These are phyloP conservation scores for Penicillium canescens DNA, from an alignment of 495 filamentous ascomycete species.

Conservation along the genomic window DNA sequence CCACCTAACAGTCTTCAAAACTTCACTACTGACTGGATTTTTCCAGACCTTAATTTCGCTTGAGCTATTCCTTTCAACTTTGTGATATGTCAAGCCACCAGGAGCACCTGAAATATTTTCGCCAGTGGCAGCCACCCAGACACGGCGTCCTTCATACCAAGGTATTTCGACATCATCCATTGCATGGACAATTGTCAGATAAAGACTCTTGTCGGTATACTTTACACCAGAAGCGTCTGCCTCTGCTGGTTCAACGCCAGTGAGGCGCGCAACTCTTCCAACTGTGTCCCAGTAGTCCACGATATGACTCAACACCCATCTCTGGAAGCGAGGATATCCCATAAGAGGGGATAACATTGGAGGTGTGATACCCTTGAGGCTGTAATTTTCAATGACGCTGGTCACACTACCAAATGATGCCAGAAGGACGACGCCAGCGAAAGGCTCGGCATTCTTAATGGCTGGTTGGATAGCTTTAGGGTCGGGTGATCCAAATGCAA, in stretches of 20 bases:
- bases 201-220: slow-evolving; percentile 52
- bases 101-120: slow-evolving; percentile 51
- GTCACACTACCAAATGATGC: slow-evolving; percentile 77
- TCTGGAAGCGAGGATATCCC: slow-evolving; percentile 52
- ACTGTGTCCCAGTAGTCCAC: slow-evolving; percentile 59
- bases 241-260: slow-evolving; percentile 26
- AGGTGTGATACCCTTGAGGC: slow-evolving; percentile 73
- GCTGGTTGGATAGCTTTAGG: slow-evolving; percentile 35
- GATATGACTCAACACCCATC: slow-evolving; percentile 47
- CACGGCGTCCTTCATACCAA: slow-evolving; percentile 51
- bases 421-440: slow-evolving; percentile 76
- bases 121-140: slow-evolving; percentile 49
- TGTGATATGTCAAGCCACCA: slow-evolving; percentile 47
- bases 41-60: slow-evolving; percentile 40
- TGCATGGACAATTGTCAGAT: slow-evolving; percentile 75
- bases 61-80: slow-evolving; percentile 27
- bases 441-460: slow-evolving; percentile 42
- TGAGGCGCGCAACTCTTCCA: slow-evolving; percentile 46
- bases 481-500: slow-evolving; percentile 49
- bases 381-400: slow-evolving; percentile 68
- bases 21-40: slow-evolving; percentile 28
- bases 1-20: slow-evolving; percentile 50
- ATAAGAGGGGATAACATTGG: slow-evolving; percentile 77
- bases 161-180: slow-evolving; percentile 77
- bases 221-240: slow-evolving; percentile 20